Evolutionary conservation across 768 basidiomycete species (phyloP), one percentile per base, ranked within the genome.

Genomic region (Leucosporidium scottii): DNA sequence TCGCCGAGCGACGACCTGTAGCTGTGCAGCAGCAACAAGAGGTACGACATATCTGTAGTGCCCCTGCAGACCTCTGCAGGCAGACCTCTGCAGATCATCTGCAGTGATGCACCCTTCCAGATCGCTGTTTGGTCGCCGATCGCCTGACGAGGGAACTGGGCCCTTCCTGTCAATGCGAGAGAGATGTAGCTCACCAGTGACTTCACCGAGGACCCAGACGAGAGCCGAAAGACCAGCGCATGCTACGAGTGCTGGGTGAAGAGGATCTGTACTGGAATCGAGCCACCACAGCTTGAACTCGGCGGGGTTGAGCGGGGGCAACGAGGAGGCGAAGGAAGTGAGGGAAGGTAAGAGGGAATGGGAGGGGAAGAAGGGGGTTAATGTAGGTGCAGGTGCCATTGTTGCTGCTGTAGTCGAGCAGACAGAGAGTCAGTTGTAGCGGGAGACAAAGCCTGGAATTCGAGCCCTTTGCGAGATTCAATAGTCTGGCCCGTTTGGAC

Each of bases 211-310:
- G 20, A 73, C 15, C 54, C 60, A 73, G 13, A 67, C 66, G 18
- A 65, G 3, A 12, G 34, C 49, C 9, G 27, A 51, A 25, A 64
- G 21, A 10, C 20, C 61, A 0, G 47, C 23, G 8, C 62, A 59
- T 53, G 61, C 61, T 0, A 54, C 25, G 23, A 73, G n/a, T 1
- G 68, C 66, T 3, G 72, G 72, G 39, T 73, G 72, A 10, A 73
- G 68, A 17, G 72, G 72, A 54, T 69, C 64, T 10, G 62, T 67
- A 4, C 5, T 12, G 1, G 67, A 18, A 30, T 36, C 9, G 28
- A 21, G 7, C 57, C 50, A 61, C 59, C 64, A 69, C 7, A 23
- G 2, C 2, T 39, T 25, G 57, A 69, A 64, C 18, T 7, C 50
- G 56, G 25, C 31, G 28, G 28, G 12, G 53, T 36, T 59, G 20